Percentiles rank a stretch among this genome's conserved stretches.
Evolutionary conservation across 1,139 yeast genomes (phyloP).

Genomic region (Pichia sp.): DNA sequence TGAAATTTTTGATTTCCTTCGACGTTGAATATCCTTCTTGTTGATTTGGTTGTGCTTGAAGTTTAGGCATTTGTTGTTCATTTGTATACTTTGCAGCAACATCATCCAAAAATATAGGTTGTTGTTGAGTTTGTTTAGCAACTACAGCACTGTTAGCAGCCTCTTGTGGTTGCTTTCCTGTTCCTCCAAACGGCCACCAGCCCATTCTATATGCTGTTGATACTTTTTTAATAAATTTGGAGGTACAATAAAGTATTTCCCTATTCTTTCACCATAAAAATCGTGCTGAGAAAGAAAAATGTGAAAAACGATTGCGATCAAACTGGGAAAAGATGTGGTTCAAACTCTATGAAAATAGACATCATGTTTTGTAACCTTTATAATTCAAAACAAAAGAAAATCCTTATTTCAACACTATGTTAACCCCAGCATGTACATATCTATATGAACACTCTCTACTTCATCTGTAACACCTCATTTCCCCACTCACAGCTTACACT

Average conservation of each 20-base stretch:
- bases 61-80: background rate
- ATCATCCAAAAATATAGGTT: constrained; percentile 26
- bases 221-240: too few relatives aligned
- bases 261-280: background rate
- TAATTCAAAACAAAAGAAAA: too few relatives aligned
- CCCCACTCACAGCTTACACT: too few relatives aligned
- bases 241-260: background rate
- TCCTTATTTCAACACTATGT: too few relatives aligned
- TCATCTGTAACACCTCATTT: too few relatives aligned
- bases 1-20: constrained; percentile 16
- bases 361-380: too few relatives aligned
- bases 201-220: constrained; percentile 2
- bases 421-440: too few relatives aligned
- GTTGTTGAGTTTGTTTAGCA: constrained; percentile 1
- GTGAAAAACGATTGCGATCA: too few relatives aligned
- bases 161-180: background rate
- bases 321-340: too few relatives aligned
- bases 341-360: too few relatives aligned
- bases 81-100: constrained; percentile 26
- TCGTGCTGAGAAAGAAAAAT: too few relatives aligned
- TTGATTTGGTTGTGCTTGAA: background rate
- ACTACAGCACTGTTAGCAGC: background rate
- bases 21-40: constrained; percentile 15
- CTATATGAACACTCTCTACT: too few relatives aligned
- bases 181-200: constrained; percentile 24